phyloP scores from a whole-genome alignment of 2,329 filamentous ascomycete genomes.

The Botrytis cinerea region DNA sequence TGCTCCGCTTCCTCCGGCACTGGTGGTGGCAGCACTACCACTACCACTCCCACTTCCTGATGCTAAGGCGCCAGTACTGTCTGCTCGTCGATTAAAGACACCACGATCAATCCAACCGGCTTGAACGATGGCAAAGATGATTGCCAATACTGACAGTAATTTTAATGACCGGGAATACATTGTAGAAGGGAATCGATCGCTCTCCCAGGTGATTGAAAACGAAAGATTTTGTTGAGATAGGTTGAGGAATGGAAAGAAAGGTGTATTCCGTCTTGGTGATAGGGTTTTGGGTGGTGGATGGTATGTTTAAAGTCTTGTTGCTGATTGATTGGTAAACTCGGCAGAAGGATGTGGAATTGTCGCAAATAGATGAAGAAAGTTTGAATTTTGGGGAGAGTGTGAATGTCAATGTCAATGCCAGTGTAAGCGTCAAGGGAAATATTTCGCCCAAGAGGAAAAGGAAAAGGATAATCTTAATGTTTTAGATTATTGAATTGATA shows the following conservation, averaged over 20 bases:
- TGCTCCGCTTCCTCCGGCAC: not conserved
- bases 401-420: not conserved
- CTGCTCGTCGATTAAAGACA: constrained; percentile 27
- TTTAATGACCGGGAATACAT: constrained; percentile 19
- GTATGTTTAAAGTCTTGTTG: not conserved
- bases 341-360: not conserved
- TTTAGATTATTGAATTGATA: not conserved
- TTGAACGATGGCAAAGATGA: constrained; percentile 35
- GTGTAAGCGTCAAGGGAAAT: not conserved
- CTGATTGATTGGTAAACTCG: not conserved
- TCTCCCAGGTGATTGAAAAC: not conserved
- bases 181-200: not conserved
- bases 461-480: not conserved
- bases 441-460: not conserved
- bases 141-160: constrained; percentile 17
- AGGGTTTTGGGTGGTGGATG: not conserved
- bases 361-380: not conserved
- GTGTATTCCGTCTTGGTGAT: not conserved
- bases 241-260: not conserved
- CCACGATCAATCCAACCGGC: constrained; percentile 32
- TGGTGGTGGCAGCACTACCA: not conserved
- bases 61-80: not conserved
- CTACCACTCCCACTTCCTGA: not conserved
- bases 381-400: not conserved
- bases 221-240: not conserved